These are phyloP conservation scores for Penicillium coffeae DNA, from an alignment of 495 filamentous ascomycete species.

Conservation along the genomic window DNA sequence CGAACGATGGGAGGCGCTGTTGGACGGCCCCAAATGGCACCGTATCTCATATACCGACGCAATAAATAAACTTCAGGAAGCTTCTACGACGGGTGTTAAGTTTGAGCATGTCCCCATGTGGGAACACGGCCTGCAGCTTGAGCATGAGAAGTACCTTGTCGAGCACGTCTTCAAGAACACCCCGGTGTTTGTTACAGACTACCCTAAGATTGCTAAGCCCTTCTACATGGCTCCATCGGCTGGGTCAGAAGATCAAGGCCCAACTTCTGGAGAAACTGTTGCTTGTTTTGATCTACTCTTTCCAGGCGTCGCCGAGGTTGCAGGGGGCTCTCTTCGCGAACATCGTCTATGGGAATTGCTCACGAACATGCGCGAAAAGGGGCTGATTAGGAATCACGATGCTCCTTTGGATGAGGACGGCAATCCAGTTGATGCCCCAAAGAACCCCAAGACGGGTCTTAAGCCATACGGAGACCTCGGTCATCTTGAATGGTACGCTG, in stretches of 20 bases:
- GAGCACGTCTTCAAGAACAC: slow-evolving; percentile 59
- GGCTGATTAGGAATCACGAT: slow-evolving; percentile 37
- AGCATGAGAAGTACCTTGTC: slow-evolving; percentile 91
- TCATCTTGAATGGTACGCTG: slow-evolving; percentile 85
- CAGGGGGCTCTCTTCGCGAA: slow-evolving; percentile 90
- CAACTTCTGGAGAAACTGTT: slow-evolving; percentile 52
- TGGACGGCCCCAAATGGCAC: slow-evolving; percentile 60
- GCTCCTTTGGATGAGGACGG: not conserved
- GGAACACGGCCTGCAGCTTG: slow-evolving; percentile 75
- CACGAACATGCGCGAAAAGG: slow-evolving; percentile 66
- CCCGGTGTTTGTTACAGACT: slow-evolving; percentile 92
- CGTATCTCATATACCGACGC: slow-evolving; percentile 84
- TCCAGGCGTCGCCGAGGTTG: slow-evolving; percentile 84
- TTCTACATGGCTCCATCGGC: slow-evolving; percentile 86
- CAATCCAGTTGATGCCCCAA: not conserved
- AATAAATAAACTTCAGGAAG: slow-evolving; percentile 63
- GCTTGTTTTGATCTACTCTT: slow-evolving; percentile 95
- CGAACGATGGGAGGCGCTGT: slow-evolving; percentile 67
- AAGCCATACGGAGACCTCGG: slow-evolving; percentile 45
- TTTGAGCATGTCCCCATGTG: slow-evolving; percentile 68
- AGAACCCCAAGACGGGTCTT: slow-evolving; percentile 24
- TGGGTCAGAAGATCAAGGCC: slow-evolving; percentile 6
- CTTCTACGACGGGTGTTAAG: slow-evolving; percentile 36
- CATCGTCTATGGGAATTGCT: slow-evolving; percentile 70
- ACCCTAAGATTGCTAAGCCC: slow-evolving; percentile 79